These are phyloP conservation scores for Yamadazyma sp. DNA, from an alignment of 1,139 yeast genomes.

Conservation along the genomic window DNA sequence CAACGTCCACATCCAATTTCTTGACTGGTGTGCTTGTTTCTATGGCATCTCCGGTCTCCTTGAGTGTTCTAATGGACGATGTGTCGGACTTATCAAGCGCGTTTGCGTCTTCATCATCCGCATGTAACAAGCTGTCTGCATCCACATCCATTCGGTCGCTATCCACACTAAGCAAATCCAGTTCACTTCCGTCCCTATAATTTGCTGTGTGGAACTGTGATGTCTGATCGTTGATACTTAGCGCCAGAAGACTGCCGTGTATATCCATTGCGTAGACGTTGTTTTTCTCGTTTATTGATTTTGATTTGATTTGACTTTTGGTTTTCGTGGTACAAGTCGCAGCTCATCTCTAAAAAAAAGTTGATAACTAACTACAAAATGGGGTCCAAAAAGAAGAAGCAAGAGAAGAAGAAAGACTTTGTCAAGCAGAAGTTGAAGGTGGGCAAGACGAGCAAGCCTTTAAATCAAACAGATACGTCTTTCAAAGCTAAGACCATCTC, in stretches of 20 bases:
- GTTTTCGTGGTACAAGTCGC: neutral
- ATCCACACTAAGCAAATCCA: conserved; percentile 13
- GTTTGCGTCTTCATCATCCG: neutral
- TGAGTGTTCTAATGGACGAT: conserved; percentile 10
- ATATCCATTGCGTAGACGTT: conserved; percentile 11
- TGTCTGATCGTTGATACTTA: conserved; percentile 10
- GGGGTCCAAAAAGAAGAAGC: conserved; percentile 61
- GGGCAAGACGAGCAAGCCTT: conserved; percentile 76
- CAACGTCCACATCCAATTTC: conserved; percentile 9
- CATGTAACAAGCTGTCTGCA: neutral
- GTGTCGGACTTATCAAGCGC: conserved; percentile 2
- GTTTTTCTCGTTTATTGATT: neutral
- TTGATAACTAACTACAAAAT: conserved; percentile 20
- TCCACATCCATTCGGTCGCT: conserved; percentile 2
- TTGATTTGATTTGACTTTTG: neutral
- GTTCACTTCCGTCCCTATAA: conserved; percentile 15
- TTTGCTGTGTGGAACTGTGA: conserved; percentile 12
- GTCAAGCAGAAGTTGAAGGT: conserved; percentile 81
- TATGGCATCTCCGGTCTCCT: conserved; percentile 6
- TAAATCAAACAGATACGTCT: conserved; percentile 81
- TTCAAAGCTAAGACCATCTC: conserved; percentile 75
- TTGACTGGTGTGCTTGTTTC: conserved; percentile 14
- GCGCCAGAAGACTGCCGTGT: conserved; percentile 13
- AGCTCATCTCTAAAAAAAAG: conserved; percentile 9
- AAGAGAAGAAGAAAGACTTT: conserved; percentile 73